phyloP scores from a whole-genome alignment of 352 stramenopile species.

The Phytophthora boehmeriae region DNA sequence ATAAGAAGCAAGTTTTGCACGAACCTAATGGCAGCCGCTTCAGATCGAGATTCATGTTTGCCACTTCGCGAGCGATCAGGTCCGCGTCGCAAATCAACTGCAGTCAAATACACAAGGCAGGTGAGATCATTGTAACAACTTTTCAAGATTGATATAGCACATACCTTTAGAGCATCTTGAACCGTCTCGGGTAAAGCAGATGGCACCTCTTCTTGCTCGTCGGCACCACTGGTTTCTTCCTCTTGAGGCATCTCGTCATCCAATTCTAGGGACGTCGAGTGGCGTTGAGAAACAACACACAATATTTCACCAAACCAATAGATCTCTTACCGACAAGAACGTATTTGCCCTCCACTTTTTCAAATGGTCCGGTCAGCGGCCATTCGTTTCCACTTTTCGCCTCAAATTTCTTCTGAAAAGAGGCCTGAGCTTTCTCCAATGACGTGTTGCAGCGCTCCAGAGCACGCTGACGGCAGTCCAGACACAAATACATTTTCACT shows the following conservation, averaged over 20 bases:
- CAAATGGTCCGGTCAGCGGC: constrained; percentile 51
- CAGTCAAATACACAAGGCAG: not conserved
- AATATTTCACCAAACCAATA: not conserved
- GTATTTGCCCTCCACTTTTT: constrained; percentile 59
- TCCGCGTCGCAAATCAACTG: constrained; percentile 58
- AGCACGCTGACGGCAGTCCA: constrained; percentile 22
- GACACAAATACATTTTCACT: not conserved
- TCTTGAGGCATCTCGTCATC: constrained; percentile 43
- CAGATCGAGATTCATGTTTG: constrained; percentile 61
- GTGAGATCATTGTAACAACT: not conserved
- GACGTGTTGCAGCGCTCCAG: constrained; percentile 45
- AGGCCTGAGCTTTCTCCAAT: constrained; percentile 55
- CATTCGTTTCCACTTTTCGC: constrained; percentile 74
- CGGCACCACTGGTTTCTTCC: constrained; percentile 43
- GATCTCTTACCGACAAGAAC: constrained; percentile 59
- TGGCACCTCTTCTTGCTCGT: constrained; percentile 40
- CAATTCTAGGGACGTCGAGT: constrained; percentile 19
- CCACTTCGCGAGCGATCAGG: constrained; percentile 51
- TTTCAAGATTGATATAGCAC: too few species aligned
- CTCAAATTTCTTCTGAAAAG: constrained; percentile 67
- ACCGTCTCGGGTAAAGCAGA: constrained; percentile 40
- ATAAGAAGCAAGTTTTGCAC: not conserved
- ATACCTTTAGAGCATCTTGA: constrained; percentile 53
- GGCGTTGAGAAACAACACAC: not conserved
- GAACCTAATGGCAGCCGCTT: constrained; percentile 54